A percentile compares a stretch with the other conserved stretches of the same genome.
These are phyloP conservation scores for Peronospora belbahrii DNA, from an alignment of 352 stramenopile species.

Conservation along the genomic window DNA sequence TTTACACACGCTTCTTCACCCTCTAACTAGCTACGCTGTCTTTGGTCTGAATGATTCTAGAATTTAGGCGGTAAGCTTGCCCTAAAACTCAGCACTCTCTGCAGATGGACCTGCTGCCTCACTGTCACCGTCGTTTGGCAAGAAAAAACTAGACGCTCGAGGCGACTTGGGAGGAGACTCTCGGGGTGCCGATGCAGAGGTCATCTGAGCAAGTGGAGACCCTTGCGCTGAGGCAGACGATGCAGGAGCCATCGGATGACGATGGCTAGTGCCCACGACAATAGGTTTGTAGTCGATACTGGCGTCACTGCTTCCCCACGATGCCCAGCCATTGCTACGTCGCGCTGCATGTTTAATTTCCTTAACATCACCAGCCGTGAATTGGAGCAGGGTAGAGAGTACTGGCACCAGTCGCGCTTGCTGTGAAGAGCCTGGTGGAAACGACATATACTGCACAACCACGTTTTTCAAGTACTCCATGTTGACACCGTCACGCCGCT, in stretches of 20 bases:
- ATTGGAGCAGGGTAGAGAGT: slow-evolving; percentile 80
- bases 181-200: slow-evolving; percentile 11
- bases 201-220: slow-evolving; percentile 12
- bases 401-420: slow-evolving; percentile 71
- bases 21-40: slow-evolving; percentile 6
- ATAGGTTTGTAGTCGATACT: slow-evolving; percentile 62
- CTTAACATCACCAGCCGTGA: slow-evolving; percentile 61
- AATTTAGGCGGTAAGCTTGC: background rate
- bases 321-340: slow-evolving; percentile 62
- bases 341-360: slow-evolving; percentile 65
- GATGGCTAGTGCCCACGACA: slow-evolving; percentile 24
- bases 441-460: slow-evolving; percentile 87
- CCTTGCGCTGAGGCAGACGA: slow-evolving; percentile 7
- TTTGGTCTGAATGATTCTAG: background rate
- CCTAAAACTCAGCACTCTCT: slow-evolving; percentile 69
- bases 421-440: slow-evolving; percentile 74
- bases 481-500: slow-evolving; percentile 81
- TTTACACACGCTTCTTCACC: slow-evolving; percentile 15
- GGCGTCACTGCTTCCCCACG: slow-evolving; percentile 40
- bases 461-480: slow-evolving; percentile 90
- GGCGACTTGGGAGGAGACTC: slow-evolving; percentile 18
- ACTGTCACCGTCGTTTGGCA: slow-evolving; percentile 33
- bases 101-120: slow-evolving; percentile 27
- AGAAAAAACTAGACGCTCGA: slow-evolving; percentile 48
- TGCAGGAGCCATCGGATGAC: slow-evolving; percentile 19